Evolutionary conservation across 495 filamentous ascomycete species (phyloP), one percentile per base, ranked within the genome.

Genomic region (Monascus purpureus): DNA sequence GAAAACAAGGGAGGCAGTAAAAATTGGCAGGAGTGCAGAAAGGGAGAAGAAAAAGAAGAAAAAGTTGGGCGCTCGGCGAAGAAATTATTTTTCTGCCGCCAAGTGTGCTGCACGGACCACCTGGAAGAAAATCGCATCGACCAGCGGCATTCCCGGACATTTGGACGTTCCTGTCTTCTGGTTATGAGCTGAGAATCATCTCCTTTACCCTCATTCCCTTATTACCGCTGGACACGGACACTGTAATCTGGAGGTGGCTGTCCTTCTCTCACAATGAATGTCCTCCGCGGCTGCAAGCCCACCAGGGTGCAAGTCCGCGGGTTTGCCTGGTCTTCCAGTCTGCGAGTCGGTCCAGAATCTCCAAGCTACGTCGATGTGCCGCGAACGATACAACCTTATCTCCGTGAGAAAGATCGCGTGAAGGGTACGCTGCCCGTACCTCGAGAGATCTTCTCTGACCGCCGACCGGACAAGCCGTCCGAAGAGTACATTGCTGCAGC

Each of bases 291-390:
- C 35, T 51, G 51, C 52, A 46, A 57, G 43, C 46, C 54, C 54
- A 59, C 55, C 51, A 45, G 43, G 28, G 47, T 53, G 57, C 61
- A 65, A 43, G 50, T 55, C 52, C 61, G 61, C 31, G 56, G 57
- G 37, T 63, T 66, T 39, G 39, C 57, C 32, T 50, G 54, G 24
- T 52, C 57, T 8, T 35, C 59, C 31, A 46, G 30, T 27, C 54
- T 52, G 40, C 54, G 59, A 42, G 50, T 59, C 29, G 61, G 56
- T 7, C 82, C 81, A 11, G 77, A 83, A 46, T 80, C 73, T 26
- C 82, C 81, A 37, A 66, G 68, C 35, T 87, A 74, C 60, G 73
- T 87, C 49, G 69, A 82, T 38, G 55, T 85, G 25, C 82, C 82
- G 19, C 53, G 44, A 26, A 42, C 52, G 12, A 34, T 67, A 5